Evolutionary conservation across 306 rosid genomes (phyloP).

Genomic region (Hippophae tibetana): DNA sequence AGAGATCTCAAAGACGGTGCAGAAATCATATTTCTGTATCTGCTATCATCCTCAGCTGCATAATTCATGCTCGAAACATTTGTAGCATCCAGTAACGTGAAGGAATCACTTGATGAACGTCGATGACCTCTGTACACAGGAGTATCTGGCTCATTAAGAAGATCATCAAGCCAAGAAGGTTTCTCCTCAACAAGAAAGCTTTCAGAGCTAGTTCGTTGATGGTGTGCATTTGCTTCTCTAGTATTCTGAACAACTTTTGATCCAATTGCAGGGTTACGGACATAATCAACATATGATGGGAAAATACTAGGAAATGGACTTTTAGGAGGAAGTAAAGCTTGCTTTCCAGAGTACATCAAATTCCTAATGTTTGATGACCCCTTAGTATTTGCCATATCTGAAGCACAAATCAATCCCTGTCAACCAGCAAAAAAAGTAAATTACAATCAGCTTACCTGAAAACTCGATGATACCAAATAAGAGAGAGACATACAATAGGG

Average conservation of each 20-base stretch:
- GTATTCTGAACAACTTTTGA: conserved; percentile 55
- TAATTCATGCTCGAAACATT: conserved; percentile 41
- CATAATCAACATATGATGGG: conserved; percentile 69
- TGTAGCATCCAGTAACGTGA: conserved; percentile 60
- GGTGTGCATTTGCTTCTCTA: conserved; percentile 70
- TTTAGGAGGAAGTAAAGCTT: conserved; percentile 91
- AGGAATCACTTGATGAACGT: conserved; percentile 98
- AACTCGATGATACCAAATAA: not conserved
- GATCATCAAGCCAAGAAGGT: conserved; percentile 99
- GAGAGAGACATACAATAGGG: not conserved
- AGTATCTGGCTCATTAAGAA: conserved; percentile 93
- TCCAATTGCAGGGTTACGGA: conserved; percentile 44
- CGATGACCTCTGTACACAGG: conserved; percentile 91
- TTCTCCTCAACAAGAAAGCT: conserved; percentile 81
- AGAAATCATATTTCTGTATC: conserved; percentile 40
- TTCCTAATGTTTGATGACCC: conserved; percentile 68
- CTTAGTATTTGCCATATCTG: conserved; percentile 75
- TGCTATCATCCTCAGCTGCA: conserved; percentile 52
- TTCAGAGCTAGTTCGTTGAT: conserved; percentile 93
- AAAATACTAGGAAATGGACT: conserved; percentile 88
- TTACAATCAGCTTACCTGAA: not conserved
- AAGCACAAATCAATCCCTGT: conserved; percentile 37
- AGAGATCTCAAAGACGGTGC: conserved; percentile 64
- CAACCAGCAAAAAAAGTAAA: conserved; percentile 13
- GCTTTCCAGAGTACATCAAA: conserved; percentile 76